These are phyloP conservation scores for Trichoderma cornu-damae DNA, from an alignment of 2,329 filamentous ascomycete genomes.

Conservation along the genomic window DNA sequence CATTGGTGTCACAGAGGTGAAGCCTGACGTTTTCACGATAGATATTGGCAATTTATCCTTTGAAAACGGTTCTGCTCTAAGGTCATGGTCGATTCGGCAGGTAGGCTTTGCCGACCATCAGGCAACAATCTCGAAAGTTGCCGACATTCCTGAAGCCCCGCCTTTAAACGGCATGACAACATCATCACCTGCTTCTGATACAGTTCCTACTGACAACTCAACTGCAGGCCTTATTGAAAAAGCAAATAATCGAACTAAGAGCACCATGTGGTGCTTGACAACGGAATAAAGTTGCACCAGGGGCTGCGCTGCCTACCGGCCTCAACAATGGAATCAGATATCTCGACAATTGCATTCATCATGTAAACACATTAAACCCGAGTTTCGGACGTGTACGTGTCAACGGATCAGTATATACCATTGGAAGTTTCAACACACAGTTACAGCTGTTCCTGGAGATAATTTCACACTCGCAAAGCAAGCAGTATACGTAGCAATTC, in stretches of 20 bases:
- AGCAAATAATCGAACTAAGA: background rate
- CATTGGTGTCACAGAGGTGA: slow-evolving; percentile 5
- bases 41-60: background rate
- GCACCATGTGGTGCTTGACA: background rate
- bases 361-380: background rate
- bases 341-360: background rate
- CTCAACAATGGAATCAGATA: slow-evolving; percentile 1
- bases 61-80: background rate
- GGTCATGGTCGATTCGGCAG: background rate
- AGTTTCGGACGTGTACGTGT: background rate
- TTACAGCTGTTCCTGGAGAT: background rate
- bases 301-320: background rate
- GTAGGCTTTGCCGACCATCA: background rate
- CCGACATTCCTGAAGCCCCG: background rate
- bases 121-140: background rate
- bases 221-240: background rate
- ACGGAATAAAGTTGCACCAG: background rate
- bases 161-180: background rate
- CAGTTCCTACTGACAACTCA: background rate
- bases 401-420: background rate
- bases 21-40: background rate
- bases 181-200: background rate
- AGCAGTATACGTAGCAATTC: background rate
- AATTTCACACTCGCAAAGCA: background rate
- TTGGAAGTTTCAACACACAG: background rate